Base-by-base conservation (phyloP, 805 yeast genomes). In the Sugiyamaella valdiviana region DNA sequence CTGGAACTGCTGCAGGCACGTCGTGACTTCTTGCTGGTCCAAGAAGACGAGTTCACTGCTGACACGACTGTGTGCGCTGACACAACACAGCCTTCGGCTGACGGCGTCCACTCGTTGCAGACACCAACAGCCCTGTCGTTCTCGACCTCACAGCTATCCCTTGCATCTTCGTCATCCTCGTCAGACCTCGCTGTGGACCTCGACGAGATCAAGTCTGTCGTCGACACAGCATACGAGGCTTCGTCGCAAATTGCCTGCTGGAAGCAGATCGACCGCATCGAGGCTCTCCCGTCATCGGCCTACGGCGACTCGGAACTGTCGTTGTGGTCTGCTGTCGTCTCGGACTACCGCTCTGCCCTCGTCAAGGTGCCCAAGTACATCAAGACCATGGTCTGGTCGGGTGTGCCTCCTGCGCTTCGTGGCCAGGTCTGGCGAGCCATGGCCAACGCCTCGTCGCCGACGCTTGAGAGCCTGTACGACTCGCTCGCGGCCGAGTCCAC, bases 401-500 rank as follows among this genome's bases (percentile, higher is more conserved):
- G 69, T 19, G 52, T 66, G 9, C 71, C 70, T 3, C 63, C 66
- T 5, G 58, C 66, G 4, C 51, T 66, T 17, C 53, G 70, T 15
- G 70, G 69, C 15, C 53, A 50, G 26, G 66, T 56, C n/a, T 66
- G 70, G 70, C 59, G 53, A 29, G 47, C 63, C 32, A 58, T 66
- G 65, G 51, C 64, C 16, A 58, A 61, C 22, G 58, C 64, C 19
- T 42, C 53, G 29, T 61, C 62, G 14, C 42, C 53, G 9, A 58
- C 66, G 9, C 54, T 70, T 32, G 57, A 63, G 42, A 58, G 61
- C 10, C 56, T 73, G 12, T 73, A 66, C 52, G 61, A 61, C 39
- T 63, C 72, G 5, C 60, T 73, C 44, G 68, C 68, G 39, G 62
- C 59, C 7, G 77, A 73, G 50, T 62, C 67, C 48, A 68, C 74